These are phyloP conservation scores for Metroxylon sagu DNA, from an alignment of 176 grass and related monocot genomes.

Conservation along the genomic window DNA sequence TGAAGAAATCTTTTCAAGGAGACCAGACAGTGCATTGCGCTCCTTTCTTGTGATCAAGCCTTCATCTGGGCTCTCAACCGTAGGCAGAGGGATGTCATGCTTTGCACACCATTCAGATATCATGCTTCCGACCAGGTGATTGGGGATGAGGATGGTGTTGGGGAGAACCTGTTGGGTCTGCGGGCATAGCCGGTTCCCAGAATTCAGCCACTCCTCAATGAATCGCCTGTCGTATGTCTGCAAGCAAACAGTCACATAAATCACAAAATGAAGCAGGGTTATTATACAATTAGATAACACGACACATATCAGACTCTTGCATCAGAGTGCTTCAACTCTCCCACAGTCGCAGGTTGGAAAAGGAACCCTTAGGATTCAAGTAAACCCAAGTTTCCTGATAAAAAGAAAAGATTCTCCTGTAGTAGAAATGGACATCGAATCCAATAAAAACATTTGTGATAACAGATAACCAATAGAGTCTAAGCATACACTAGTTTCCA, in stretches of 20 bases:
- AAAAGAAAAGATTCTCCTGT: too few species aligned
- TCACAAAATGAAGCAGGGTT: too few species aligned
- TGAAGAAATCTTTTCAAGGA: constrained; percentile 57
- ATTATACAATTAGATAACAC: too few species aligned
- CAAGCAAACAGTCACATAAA: neutral
- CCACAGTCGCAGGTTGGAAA: too few species aligned
- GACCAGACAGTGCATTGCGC: constrained; percentile 35
- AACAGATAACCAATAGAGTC: too few species aligned
- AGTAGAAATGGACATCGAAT: too few species aligned
- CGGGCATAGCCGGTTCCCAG: constrained; percentile 6
- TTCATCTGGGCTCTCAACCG: neutral
- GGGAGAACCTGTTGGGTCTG: constrained; percentile 1
- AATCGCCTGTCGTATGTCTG: constrained; percentile 6
- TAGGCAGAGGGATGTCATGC: neutral
- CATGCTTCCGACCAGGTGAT: neutral
- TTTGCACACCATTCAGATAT: neutral
- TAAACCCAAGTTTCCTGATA: too few species aligned
- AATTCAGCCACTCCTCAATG: constrained; percentile 15
- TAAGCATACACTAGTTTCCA: too few species aligned
- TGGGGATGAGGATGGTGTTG: constrained; percentile 2
- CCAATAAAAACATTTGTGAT: too few species aligned
- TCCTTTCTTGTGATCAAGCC: constrained; percentile 39
- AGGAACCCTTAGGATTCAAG: too few species aligned
- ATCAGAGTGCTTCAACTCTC: too few species aligned
- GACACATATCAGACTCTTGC: too few species aligned